A percentile compares a stretch with the other conserved stretches of the same genome.
Evolutionary conservation across 2,329 filamentous ascomycete species (phyloP).

Genomic region (Colletotrichum chrysophilum): DNA sequence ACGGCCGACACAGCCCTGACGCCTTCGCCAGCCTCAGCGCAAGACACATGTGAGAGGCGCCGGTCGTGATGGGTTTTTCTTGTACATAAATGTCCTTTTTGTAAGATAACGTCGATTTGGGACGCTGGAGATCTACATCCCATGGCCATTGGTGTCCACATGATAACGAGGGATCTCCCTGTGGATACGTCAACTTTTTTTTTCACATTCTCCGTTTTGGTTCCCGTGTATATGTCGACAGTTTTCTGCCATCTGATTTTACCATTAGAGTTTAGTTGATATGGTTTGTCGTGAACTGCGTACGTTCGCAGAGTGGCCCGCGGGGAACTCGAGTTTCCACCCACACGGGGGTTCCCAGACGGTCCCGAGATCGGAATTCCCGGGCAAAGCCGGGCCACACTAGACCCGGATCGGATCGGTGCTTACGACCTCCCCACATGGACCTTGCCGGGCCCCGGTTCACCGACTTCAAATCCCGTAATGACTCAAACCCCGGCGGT

Average conservation of each 20-base stretch:
- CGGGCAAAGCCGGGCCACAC: not conserved
- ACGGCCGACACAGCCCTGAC: conserved; percentile 79
- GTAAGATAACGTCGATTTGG: conserved; percentile 1
- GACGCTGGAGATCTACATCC: not conserved
- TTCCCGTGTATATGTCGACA: not conserved
- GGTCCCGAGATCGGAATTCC: not conserved
- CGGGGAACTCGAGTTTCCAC: not conserved
- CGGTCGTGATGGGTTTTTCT: not conserved
- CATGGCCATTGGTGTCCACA: not conserved
- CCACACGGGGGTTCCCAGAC: not conserved
- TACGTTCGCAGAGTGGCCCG: not conserved
- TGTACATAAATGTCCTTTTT: conserved; percentile 7
- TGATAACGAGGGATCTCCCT: not conserved
- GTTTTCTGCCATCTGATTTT: not conserved
- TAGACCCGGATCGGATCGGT: not conserved
- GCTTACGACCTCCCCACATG: not conserved
- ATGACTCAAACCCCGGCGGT: not conserved
- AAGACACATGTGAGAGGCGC: conserved; percentile 42
- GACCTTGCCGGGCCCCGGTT: not conserved
- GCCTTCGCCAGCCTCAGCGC: conserved; percentile 80
- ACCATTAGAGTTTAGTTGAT: not conserved
- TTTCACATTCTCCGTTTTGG: not conserved
- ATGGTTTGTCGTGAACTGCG: not conserved
- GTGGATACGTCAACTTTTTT: not conserved
- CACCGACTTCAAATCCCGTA: conserved; percentile 1